phyloP scores from a whole-genome alignment of 129 eudicot genomes.

The Daucus carota region DNA sequence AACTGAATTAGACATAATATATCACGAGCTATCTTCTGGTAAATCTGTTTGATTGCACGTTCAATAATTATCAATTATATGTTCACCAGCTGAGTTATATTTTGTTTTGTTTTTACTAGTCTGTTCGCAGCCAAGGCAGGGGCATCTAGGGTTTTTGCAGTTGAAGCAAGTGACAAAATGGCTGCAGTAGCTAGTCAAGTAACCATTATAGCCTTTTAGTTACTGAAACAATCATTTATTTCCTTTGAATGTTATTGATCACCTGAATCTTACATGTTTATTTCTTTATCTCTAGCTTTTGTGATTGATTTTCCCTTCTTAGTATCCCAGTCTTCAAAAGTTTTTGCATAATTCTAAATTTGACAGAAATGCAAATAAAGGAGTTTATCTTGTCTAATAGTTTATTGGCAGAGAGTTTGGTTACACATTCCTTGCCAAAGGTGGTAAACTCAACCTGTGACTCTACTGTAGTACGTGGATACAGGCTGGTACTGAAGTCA shows the following conservation, averaged over 20 bases:
- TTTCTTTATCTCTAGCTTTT: neutral
- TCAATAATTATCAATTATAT: neutral
- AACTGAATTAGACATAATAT: neutral
- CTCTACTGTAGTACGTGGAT: neutral
- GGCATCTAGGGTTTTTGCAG: constrained; percentile 74
- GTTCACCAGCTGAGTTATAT: neutral
- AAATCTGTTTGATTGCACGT: neutral
- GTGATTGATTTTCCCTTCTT: neutral
- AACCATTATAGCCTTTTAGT: neutral
- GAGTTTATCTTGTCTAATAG: neutral
- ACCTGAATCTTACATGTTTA: neutral
- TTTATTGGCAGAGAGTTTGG: neutral
- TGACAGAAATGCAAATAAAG: neutral
- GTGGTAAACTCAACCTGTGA: neutral
- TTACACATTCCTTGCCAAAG: neutral
- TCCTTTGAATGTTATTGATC: neutral
- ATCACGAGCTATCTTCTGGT: neutral
- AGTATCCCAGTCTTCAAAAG: neutral
- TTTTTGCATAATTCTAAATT: neutral
- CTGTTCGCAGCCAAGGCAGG: constrained; percentile 98
- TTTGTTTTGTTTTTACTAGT: constrained; percentile 32
- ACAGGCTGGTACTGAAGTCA: neutral
- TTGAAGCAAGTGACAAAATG: constrained; percentile 95
- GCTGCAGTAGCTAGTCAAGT: constrained; percentile 88
- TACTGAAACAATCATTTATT: neutral